Conservation (phyloP, 2,329 filamentous ascomycete genomes). For the Exophiala spinifera region DNA sequence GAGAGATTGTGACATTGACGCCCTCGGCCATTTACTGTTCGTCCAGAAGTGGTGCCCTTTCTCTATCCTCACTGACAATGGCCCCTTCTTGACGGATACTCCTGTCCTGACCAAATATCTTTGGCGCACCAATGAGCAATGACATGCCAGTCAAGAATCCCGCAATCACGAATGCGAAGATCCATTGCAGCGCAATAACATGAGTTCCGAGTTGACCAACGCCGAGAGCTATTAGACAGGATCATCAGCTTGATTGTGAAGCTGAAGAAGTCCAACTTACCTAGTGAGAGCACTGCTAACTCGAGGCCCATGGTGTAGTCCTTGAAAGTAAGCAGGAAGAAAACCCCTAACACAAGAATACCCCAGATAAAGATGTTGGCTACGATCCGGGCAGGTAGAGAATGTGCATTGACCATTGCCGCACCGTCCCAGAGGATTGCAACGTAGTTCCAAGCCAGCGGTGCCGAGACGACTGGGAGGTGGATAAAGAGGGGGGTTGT, state of each 20-base stretch:
- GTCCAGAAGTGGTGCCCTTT: conserved; percentile 53
- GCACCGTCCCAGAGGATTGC: conserved; percentile 88
- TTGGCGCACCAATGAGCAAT: conserved; percentile 62
- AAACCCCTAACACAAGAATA: conserved; percentile 70
- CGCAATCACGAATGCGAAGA: conserved; percentile 85
- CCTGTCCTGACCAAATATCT: conserved; percentile 58
- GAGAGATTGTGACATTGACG: neutral
- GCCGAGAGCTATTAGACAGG: conserved; percentile 55
- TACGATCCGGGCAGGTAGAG: conserved; percentile 69
- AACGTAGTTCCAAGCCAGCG: conserved; percentile 81
- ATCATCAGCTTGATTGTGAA: conserved; percentile 4
- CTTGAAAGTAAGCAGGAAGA: conserved; percentile 72
- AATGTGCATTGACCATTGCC: conserved; percentile 68
- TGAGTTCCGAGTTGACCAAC: conserved; percentile 72
- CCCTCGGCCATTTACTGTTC: conserved; percentile 33
- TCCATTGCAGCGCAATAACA: conserved; percentile 80
- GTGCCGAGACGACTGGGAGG: conserved; percentile 69
- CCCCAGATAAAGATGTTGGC: conserved; percentile 89
- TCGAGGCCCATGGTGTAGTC: conserved; percentile 76
- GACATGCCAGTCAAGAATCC: conserved; percentile 68
- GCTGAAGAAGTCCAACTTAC: conserved; percentile 43
- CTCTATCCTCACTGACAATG: conserved; percentile 49
- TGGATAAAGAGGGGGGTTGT: conserved; percentile 73
- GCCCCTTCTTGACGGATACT: conserved; percentile 47
- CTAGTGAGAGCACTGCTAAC: conserved; percentile 68